These are phyloP conservation scores for Ramaria sp. DNA, from an alignment of 768 basidiomycete species.

Conservation along the genomic window DNA sequence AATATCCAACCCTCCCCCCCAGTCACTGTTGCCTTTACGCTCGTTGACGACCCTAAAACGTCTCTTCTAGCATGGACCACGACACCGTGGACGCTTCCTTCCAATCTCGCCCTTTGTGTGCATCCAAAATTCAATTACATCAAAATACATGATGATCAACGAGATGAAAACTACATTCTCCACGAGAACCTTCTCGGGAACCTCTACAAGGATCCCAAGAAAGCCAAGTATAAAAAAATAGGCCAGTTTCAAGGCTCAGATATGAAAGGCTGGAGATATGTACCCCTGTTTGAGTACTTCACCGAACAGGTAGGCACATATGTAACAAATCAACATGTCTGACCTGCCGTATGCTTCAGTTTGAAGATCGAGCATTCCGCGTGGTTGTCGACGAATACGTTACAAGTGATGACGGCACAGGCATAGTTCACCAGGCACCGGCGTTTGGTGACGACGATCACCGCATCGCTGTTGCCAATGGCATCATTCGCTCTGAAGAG, in stretches of 20 bases:
- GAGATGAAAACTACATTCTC: constrained; percentile 82
- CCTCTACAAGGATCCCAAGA: constrained; percentile 94
- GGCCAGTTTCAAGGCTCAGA: constrained; percentile 82
- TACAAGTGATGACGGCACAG: constrained; percentile 87
- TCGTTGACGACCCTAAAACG: constrained; percentile 87
- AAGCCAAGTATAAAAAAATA: constrained; percentile 90
- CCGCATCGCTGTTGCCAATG: constrained; percentile 78
- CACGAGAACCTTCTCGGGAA: constrained; percentile 79
- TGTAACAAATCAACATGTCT: constrained; percentile 1
- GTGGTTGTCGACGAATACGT: constrained; percentile 91
- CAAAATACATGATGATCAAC: constrained; percentile 90
- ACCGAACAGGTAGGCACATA: constrained; percentile 63
- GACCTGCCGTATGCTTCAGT: constrained; percentile 38
- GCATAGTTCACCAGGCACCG: constrained; percentile 97
- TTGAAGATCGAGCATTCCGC: constrained; percentile 81
- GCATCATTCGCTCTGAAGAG: constrained; percentile 76
- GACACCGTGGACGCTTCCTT: constrained; percentile 96
- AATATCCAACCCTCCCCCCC: background rate
- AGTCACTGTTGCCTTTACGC: constrained; percentile 89
- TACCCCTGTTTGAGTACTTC: constrained; percentile 94
- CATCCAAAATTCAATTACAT: constrained; percentile 94
- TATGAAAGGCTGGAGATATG: constrained; percentile 93
- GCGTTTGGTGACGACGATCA: constrained; percentile 99
- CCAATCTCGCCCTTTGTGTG: constrained; percentile 90
- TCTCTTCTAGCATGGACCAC: constrained; percentile 96